Conservation (phyloP, 2,329 filamentous ascomycete species). For the Geosmithia morbida region DNA sequence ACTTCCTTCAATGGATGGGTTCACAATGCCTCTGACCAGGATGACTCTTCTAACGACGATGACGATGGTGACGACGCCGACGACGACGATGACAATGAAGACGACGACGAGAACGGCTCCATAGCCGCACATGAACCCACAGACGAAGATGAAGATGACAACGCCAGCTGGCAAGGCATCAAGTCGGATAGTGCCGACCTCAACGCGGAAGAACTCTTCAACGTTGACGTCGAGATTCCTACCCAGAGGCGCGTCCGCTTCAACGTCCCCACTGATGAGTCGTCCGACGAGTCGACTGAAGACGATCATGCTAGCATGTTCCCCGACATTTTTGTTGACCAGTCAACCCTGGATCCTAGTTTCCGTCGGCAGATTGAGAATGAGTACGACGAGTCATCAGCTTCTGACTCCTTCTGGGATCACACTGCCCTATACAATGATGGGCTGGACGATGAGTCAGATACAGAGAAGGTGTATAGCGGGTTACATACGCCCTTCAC, state of each 20-base stretch:
- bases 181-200: slow-evolving; percentile 18
- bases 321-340: slow-evolving; percentile 65
- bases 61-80: slow-evolving; percentile 17
- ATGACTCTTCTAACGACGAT: too few relatives aligned
- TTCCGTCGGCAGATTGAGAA: slow-evolving; percentile 63
- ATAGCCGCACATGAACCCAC: slow-evolving; percentile 12
- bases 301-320: slow-evolving; percentile 52
- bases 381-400: slow-evolving; percentile 43
- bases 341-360: slow-evolving; percentile 56
- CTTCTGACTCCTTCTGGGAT: slow-evolving; percentile 50
- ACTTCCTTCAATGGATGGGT: slow-evolving; percentile 2
- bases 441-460: slow-evolving; percentile 20
- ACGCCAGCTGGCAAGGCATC: slow-evolving; percentile 41
- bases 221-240: slow-evolving; percentile 16
- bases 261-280: slow-evolving; percentile 25
- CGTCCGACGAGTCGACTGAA: slow-evolving; percentile 36
- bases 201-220: neutral
- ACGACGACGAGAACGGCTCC: slow-evolving; percentile 23
- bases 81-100: slow-evolving; percentile 21
- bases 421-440: slow-evolving; percentile 13
- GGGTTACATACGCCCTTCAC: neutral
- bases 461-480: slow-evolving; percentile 21
- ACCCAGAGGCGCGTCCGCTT: slow-evolving; percentile 59
- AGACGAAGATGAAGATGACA: slow-evolving; percentile 22
- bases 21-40: slow-evolving; percentile 3